Base-by-base conservation (phyloP, 2,329 filamentous ascomycete genomes). In the Paecilomyces dactylethromorphus region DNA sequence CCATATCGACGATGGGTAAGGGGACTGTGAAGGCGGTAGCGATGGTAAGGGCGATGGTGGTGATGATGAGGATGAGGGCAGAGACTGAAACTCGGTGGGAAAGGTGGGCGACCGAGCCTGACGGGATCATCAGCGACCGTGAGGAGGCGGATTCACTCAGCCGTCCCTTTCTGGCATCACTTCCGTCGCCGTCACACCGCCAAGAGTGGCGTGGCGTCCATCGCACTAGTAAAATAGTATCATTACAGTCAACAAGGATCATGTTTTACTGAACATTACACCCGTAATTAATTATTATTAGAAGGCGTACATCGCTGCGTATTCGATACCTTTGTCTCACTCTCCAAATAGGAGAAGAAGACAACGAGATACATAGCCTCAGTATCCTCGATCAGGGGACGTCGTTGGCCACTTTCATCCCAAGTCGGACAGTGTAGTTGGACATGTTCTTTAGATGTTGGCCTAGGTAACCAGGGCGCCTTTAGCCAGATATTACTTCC, bases 161-260 rank as follows among this genome's bases (percentile, higher is more conserved):
- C 24, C 24, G 24, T 45, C 35, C 35, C 18, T 18, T 45, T 45
- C 35, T n/a, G 35, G 35, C 35, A 7, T 45, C 18, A 18, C 35
- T n/a, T 45, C 35, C 35, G 35, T 45, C 35, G n/a, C 35, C 35
- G 35, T 45, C 35, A 45, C 35, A 45, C 35, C 13, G 35, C 35
- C 35, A 55, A 58, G 29, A n/a, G 50, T 35, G 53, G 32, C 29
- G 39, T 55, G 49, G 22, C 49, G 15, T 52, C 39, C 18, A 59
- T 45, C 45, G 21, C 35, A 56, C 10, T 56, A 11, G 11, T 18
- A 50, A 22, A n/a, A 26, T 56, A 24, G 32, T 39, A 56, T 50
- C 32, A 31, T 56, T 56, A 56, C 26, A 15, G 31, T 24, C 1
- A 33, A 15, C 39, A 15, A 45, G 39, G 6, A 45, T 45, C 15